Conservation (phyloP, 129 eudicot genomes). For the Flaveria trinervia region DNA sequence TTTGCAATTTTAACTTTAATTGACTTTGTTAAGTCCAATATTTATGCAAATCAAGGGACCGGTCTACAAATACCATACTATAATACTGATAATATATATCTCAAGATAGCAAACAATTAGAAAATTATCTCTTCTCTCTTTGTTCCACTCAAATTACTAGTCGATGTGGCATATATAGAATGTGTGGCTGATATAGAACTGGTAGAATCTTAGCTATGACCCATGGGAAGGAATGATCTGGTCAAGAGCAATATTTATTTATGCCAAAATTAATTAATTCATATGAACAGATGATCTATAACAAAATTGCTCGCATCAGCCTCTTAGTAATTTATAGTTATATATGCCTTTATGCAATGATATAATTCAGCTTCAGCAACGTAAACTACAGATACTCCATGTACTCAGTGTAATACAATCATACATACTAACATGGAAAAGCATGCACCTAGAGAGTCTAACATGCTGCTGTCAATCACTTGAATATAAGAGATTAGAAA, state of each 20-base stretch:
- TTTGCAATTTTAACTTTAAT: neutral
- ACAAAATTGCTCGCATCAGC: conserved; percentile 8
- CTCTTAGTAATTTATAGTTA: neutral
- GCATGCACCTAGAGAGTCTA: neutral
- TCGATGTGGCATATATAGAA: conserved; percentile 13
- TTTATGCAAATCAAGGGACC: neutral
- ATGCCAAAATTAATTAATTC: neutral
- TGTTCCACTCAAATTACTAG: neutral
- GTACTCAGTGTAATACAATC: neutral
- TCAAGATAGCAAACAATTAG: neutral
- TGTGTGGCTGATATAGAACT: neutral
- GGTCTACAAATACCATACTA: neutral
- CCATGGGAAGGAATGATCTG: neutral
- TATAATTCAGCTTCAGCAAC: conserved; percentile 9
- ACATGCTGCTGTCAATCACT: neutral
- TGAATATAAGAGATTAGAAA: neutral
- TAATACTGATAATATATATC: neutral
- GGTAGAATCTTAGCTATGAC: conserved; percentile 1
- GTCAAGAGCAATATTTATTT: neutral
- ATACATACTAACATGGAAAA: conserved; percentile 9
- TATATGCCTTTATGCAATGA: neutral
- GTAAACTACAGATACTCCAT: neutral
- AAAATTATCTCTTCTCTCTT: neutral
- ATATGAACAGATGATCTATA: neutral
- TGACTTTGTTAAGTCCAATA: neutral